Base-by-base conservation (phyloP, 257 asterid species). In the Dorcoceras hygrometricum region DNA sequence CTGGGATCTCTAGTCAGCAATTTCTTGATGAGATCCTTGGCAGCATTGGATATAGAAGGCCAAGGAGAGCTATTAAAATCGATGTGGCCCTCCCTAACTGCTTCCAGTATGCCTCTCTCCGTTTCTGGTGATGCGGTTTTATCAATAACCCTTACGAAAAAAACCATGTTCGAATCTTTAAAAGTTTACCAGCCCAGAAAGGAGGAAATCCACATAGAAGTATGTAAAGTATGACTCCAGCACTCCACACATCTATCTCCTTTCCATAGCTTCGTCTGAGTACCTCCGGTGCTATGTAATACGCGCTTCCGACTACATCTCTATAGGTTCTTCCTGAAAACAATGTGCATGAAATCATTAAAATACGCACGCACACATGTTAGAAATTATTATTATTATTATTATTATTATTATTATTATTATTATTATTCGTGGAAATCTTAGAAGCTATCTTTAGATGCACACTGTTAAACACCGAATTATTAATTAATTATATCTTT, bases 201-300 rank as follows among this genome's bases (percentile, higher is more conserved):
- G 95, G 95, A 60, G 95, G 95, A 69, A 73, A 81, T 24, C 95
- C 95, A 79, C 89, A 60, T 25, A 87, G 60, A 55, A 87, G 88
- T 59, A 85, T 85, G 77, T 83, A 87, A 36, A 87, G 59, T 6
- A 87, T 82, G 71, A 87, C 84, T 54, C 95, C 95, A 51, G 89
- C 95, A 60, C 95, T 87, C 95, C 95, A 87, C 20, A 87, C 83
- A 39, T 87, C 95, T 5, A 81, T 76, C 72, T 87, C 91, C 68
- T 83, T 83, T 46, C 95, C 91, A 39, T 87, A 87, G 1, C 68
- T 78, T 71, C 73, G 69, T 11, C 71, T 69, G 46, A 87, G 72
- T 29, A 87, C 87, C 76, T 87, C 95, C 4, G 95, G 95, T 3
- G 95, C 95, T 54, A 87, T 89, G 61, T 87, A 87, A 66, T 83